phyloP scores from a whole-genome alignment of 495 filamentous ascomycete genomes.

The Aspergillus mulundensis region DNA sequence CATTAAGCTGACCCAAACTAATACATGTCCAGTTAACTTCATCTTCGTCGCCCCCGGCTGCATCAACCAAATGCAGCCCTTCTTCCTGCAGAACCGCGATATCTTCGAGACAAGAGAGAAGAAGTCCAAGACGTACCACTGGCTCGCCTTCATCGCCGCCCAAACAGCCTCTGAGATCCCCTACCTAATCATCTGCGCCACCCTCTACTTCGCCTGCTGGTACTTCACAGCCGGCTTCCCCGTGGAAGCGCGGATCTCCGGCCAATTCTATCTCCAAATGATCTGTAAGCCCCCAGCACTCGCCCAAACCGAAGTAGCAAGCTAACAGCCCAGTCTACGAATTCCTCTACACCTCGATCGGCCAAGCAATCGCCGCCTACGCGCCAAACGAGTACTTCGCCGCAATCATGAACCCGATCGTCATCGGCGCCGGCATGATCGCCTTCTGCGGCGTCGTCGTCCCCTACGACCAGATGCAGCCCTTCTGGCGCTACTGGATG shows the following conservation, averaged over 20 bases:
- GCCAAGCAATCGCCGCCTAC: constrained; percentile 49
- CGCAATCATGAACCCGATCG: constrained; percentile 48
- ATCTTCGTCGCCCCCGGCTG: constrained; percentile 71
- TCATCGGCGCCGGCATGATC: constrained; percentile 49
- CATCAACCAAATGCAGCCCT: constrained; percentile 82
- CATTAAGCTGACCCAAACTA: neutral
- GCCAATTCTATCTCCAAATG: constrained; percentile 45
- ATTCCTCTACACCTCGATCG: constrained; percentile 42
- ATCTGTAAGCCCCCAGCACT: constrained; percentile 34
- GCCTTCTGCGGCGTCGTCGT: constrained; percentile 55
- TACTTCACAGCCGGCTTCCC: constrained; percentile 57
- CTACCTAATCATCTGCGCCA: constrained; percentile 52
- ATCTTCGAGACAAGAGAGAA: constrained; percentile 65
- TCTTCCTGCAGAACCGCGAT: constrained; percentile 77
- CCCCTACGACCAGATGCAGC: constrained; percentile 46
- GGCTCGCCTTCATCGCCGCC: constrained; percentile 42
- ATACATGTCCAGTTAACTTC: constrained; percentile 44
- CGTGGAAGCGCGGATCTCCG: constrained; percentile 35
- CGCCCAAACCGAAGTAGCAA: no score
- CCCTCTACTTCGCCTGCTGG: constrained; percentile 56
- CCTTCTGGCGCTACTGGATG: constrained; percentile 59
- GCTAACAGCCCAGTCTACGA: constrained; percentile 33
- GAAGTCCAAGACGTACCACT: constrained; percentile 59
- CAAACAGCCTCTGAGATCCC: constrained; percentile 56
- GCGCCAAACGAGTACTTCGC: constrained; percentile 53